phyloP scores from a whole-genome alignment of 1,139 yeast genomes.

The Magnusiomyces paraingens region DNA sequence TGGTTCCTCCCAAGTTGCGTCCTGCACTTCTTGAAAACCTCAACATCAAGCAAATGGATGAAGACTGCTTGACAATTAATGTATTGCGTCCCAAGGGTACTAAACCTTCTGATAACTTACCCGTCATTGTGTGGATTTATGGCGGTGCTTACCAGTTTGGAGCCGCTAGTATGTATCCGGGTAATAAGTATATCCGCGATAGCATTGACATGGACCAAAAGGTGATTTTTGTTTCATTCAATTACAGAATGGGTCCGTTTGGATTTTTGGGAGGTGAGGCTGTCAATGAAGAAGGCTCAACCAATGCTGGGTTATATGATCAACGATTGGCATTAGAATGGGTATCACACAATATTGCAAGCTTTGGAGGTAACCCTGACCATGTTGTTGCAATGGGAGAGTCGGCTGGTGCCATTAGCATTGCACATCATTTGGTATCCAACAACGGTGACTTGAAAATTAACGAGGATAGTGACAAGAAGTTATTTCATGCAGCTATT shows the following conservation, averaged over 20 bases:
- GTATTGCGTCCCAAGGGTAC: slow-evolving; percentile 22
- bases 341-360: slow-evolving; percentile 28
- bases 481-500: slow-evolving; percentile 26
- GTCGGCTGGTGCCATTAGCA: slow-evolving; percentile 32
- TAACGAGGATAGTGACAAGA: slow-evolving; percentile 13
- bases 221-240: slow-evolving; percentile 18
- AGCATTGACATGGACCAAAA: slow-evolving; percentile 20
- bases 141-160: slow-evolving; percentile 31
- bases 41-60: slow-evolving; percentile 11
- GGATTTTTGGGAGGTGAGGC: slow-evolving; percentile 28
- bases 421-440: slow-evolving; percentile 24
- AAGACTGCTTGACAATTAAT: slow-evolving; percentile 28
- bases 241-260: slow-evolving; percentile 29
- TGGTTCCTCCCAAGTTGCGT: neutral
- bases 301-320: slow-evolving; percentile 30
- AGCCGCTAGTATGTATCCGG: slow-evolving; percentile 17
- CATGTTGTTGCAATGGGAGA: slow-evolving; percentile 31
- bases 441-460: slow-evolving; percentile 14
- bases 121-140: slow-evolving; percentile 29
- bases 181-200: slow-evolving; percentile 15
- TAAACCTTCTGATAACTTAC: slow-evolving; percentile 13
- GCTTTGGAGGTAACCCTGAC: slow-evolving; percentile 32
- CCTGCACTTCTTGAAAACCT: slow-evolving; percentile 1
- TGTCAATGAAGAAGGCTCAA: slow-evolving; percentile 18
- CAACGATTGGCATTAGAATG: slow-evolving; percentile 31